phyloP scores from a whole-genome alignment of 208 protist genomes.

The Borovskyia barvae region DNA sequence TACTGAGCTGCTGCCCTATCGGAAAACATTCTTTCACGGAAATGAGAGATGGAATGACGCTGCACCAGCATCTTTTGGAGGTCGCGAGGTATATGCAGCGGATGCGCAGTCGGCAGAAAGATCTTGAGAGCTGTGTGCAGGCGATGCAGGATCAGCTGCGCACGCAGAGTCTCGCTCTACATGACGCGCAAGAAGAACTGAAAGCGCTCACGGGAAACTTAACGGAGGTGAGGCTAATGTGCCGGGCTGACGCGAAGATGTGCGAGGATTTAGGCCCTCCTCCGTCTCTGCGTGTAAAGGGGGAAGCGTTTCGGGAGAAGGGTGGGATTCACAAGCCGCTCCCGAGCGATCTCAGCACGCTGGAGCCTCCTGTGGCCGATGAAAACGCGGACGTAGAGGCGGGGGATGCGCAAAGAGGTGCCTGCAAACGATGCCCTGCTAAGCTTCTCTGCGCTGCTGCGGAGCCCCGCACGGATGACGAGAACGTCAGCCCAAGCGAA shows the following conservation, averaged over 20 bases:
- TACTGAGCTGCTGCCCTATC: conserved; percentile 31
- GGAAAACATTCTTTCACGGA: conserved; percentile 36
- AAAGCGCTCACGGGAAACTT: neutral
- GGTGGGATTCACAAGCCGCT: too few species aligned
- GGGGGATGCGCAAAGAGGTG: neutral
- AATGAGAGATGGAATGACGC: conserved; percentile 4
- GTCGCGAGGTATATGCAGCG: conserved; percentile 20
- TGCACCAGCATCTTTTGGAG: conserved; percentile 32
- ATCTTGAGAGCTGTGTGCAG: conserved; percentile 20
- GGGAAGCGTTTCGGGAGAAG: too few species aligned
- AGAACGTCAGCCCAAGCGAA: too few species aligned
- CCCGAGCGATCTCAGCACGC: conserved; percentile 23
- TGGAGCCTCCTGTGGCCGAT: conserved; percentile 10
- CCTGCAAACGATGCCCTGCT: neutral
- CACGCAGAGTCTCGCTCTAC: neutral
- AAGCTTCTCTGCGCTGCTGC: neutral
- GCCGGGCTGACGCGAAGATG: too few species aligned
- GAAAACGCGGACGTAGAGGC: conserved; percentile 2
- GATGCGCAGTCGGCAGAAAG: conserved; percentile 23
- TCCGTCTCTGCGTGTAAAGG: too few species aligned
- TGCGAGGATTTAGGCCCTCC: too few species aligned
- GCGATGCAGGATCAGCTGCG: conserved; percentile 14
- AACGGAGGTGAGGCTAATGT: too few species aligned
- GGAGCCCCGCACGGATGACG: too few species aligned
- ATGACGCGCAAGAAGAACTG: neutral